A percentile compares a stretch with the other conserved stretches of the same genome.
Conservation (phyloP, 2,329 filamentous ascomycete genomes). For the Zymoseptoria tritici region DNA sequence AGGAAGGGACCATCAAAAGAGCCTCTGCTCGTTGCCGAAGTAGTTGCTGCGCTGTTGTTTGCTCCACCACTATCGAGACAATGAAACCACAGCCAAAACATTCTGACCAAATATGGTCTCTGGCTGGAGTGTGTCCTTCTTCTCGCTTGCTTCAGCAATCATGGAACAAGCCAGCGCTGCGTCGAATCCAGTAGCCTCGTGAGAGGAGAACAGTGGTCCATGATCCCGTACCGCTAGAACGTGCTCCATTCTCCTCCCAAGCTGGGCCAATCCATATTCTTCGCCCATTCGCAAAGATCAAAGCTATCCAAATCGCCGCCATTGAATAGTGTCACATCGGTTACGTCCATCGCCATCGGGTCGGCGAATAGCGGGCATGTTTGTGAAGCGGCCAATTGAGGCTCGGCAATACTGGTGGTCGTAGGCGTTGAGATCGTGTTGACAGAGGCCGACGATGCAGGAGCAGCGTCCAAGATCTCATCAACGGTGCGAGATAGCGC, state of each 20-base stretch:
- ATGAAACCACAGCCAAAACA: background rate
- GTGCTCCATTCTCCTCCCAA: conserved; percentile 9
- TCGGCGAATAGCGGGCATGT: background rate
- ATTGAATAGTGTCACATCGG: conserved; percentile 2
- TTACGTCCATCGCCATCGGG: background rate
- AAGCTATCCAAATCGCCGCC: conserved; percentile 7
- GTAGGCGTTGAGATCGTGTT: background rate
- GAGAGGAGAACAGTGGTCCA: background rate
- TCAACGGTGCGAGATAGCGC: conserved; percentile 13
- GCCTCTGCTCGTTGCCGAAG: background rate
- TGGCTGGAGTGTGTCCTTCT: background rate
- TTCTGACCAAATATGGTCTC: background rate
- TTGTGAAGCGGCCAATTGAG: background rate
- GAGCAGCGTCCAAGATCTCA: conserved; percentile 11
- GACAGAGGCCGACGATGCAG: background rate
- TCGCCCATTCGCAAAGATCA: conserved; percentile 10
- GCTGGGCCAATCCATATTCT: conserved; percentile 12
- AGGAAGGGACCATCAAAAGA: background rate
- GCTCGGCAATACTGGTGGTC: background rate
- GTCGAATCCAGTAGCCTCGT: background rate
- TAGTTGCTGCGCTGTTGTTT: background rate
- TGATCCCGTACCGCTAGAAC: background rate
- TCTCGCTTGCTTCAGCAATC: background rate
- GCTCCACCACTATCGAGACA: background rate
- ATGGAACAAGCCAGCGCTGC: background rate